Evolutionary conservation across 2,329 filamentous ascomycete species (phyloP), one percentile per base, ranked within the genome.

Genomic region (Cordyceps fumosorosea): DNA sequence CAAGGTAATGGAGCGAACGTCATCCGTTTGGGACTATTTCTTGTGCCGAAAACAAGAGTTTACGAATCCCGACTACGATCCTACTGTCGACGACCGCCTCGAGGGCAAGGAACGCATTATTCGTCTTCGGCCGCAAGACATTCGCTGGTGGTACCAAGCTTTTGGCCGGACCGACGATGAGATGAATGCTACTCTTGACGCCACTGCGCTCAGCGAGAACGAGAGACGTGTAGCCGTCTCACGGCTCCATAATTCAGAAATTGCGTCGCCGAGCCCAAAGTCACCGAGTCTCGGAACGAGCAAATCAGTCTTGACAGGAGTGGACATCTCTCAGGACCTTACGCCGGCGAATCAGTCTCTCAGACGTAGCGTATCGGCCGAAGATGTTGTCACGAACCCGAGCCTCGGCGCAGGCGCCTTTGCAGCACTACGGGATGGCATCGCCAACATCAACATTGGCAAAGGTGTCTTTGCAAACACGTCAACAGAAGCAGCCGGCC

Each of bases 1-100:
- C 24, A 81, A 80, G 32, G 86, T 90, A 1, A 78, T 80, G 45
- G 87, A 92, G 68, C 82, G 85, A 60, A 96, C 92, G 3, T 83
- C 89, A 3, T 96, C 91, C 24, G 95, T 97, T 1, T 99, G 95
- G 95, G 89, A 95, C 67, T 97, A 98, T 72, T 98, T 99, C 74
- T 78, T 98, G 8, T 86, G 89, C 50, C 85, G 93, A 12, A 87
- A 84, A 66, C 80, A 84, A 22, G 90, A 96, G 69, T 99, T 98
- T 69, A 79, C 86, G 44, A 98, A 98, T 69, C 83, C 87, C 0
- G 82, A 88, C 37, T 99, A 93, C 71, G 88, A 96, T 60, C 71
- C 80, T 8, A 80, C 84, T 0, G 80, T 93, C 42, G 89, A 97
- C 65, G 92, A 97, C 69, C 86, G 89, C 51, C 80, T 88, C 63